These are phyloP conservation scores for Sugiyamaella sp. DNA, from an alignment of 1,139 yeast genomes.

Conservation along the genomic window DNA sequence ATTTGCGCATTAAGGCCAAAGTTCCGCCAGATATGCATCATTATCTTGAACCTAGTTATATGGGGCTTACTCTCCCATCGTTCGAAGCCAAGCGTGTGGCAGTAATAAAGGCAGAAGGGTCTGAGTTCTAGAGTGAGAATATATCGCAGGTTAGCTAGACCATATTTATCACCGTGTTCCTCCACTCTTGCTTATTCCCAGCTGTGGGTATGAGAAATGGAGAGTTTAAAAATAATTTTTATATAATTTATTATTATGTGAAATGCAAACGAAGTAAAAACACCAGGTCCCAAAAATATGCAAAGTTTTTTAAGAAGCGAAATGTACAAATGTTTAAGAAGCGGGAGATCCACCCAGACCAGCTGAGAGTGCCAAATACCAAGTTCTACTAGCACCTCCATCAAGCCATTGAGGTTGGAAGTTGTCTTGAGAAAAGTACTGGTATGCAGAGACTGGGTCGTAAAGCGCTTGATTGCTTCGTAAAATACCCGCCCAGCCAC, in stretches of 20 bases:
- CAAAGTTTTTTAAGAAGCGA: constrained; percentile 3
- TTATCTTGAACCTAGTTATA: constrained; percentile 5
- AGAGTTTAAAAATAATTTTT: not conserved
- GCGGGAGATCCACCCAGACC: constrained; percentile 24
- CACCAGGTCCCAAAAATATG: constrained; percentile 8
- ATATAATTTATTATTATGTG: not conserved
- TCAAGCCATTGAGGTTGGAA: constrained; percentile 64
- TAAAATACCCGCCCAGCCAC: constrained; percentile 90
- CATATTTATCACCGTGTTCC: no score
- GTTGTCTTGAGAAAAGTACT: constrained; percentile 59
- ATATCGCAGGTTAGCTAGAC: no score
- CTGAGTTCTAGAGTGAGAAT: not conserved
- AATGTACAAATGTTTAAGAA: not conserved
- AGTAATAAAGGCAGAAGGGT: not conserved
- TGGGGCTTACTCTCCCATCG: constrained; percentile 5
- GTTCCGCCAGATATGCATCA: constrained; percentile 17
- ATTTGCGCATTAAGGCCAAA: constrained; percentile 17
- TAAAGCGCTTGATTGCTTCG: constrained; percentile 75
- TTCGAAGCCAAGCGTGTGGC: not conserved
- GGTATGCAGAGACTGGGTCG: constrained; percentile 68
- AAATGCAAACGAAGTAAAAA: constrained; percentile 4
- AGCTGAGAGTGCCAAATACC: constrained; percentile 84
- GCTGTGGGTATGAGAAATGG: no score
- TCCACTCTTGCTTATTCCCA: no score
- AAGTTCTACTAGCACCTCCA: constrained; percentile 85